A percentile compares a stretch with the other conserved stretches of the same genome.
phyloP scores from a whole-genome alignment of 441 rosid species.

The Syzygium syzygioides region DNA sequence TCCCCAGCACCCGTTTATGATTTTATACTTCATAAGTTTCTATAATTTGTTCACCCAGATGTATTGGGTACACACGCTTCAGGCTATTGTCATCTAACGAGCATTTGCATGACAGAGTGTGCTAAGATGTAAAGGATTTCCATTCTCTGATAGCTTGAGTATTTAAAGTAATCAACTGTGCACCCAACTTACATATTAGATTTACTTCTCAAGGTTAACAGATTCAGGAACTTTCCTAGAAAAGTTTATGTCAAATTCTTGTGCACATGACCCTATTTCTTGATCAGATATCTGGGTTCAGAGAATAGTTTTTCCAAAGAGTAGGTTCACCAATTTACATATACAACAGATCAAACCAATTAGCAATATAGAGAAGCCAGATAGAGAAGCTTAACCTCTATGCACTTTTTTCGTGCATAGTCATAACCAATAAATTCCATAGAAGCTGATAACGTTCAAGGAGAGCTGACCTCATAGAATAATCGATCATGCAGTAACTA shows the following conservation, averaged over 20 bases:
- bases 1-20: neutral
- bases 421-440: neutral
- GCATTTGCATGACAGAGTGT: neutral
- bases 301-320: neutral
- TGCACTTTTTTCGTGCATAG: neutral
- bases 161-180: neutral
- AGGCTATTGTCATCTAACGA: neutral
- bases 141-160: neutral
- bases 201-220: neutral
- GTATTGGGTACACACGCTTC: neutral
- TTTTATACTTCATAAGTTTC: neutral
- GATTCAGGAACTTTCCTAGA: neutral
- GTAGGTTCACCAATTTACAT: neutral
- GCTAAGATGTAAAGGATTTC: neutral
- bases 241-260: neutral
- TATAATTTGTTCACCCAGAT: neutral
- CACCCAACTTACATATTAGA: neutral
- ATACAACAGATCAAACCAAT: neutral
- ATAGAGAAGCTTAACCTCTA: neutral
- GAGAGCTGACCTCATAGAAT: neutral
- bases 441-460: neutral
- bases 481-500: neutral
- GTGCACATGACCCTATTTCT: neutral
- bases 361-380: neutral
- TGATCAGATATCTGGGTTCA: neutral